Percentiles rank a stretch among this genome's conserved stretches.
Conservation (phyloP, 805 yeast species). For the Schwanniomyces vanrijiae region DNA sequence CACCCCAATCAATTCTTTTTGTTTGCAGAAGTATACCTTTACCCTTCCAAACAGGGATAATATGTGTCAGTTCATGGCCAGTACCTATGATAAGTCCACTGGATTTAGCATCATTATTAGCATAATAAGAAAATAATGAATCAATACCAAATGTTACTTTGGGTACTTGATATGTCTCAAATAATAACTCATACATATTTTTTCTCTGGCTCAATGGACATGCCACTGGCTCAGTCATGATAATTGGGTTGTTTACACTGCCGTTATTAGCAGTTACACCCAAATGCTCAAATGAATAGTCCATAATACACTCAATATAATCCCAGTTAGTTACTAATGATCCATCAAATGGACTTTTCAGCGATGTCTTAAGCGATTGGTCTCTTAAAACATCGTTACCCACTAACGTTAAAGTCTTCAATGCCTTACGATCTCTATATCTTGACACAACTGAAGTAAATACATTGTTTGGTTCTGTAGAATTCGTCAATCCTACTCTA, state of each 20-base stretch:
- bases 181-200: slow-evolving; percentile 76
- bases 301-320: slow-evolving; percentile 74
- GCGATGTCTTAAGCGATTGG: slow-evolving; percentile 61
- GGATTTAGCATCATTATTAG: slow-evolving; percentile 46
- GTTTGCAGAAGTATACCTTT: slow-evolving; percentile 63
- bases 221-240: slow-evolving; percentile 77
- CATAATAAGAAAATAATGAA: slow-evolving; percentile 71
- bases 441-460: slow-evolving; percentile 72
- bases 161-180: slow-evolving; percentile 80
- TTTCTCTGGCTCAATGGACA: slow-evolving; percentile 68
- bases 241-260: slow-evolving; percentile 71
- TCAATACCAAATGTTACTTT: slow-evolving; percentile 81
- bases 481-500: slow-evolving; percentile 58
- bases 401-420: slow-evolving; percentile 61
- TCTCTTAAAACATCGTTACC: slow-evolving; percentile 85
- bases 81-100: slow-evolving; percentile 78
- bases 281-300: slow-evolving; percentile 78
- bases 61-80: slow-evolving; percentile 79
- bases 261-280: slow-evolving; percentile 54
- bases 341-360: slow-evolving; percentile 85
- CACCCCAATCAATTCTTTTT: slow-evolving; percentile 92
- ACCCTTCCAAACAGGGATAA: slow-evolving; percentile 80
- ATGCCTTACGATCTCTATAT: slow-evolving; percentile 75
- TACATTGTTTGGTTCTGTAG: slow-evolving; percentile 50
- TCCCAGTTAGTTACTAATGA: slow-evolving; percentile 92